These are phyloP conservation scores for Aspergillus sp. DNA, from an alignment of 2,329 filamentous ascomycete species.

Conservation along the genomic window DNA sequence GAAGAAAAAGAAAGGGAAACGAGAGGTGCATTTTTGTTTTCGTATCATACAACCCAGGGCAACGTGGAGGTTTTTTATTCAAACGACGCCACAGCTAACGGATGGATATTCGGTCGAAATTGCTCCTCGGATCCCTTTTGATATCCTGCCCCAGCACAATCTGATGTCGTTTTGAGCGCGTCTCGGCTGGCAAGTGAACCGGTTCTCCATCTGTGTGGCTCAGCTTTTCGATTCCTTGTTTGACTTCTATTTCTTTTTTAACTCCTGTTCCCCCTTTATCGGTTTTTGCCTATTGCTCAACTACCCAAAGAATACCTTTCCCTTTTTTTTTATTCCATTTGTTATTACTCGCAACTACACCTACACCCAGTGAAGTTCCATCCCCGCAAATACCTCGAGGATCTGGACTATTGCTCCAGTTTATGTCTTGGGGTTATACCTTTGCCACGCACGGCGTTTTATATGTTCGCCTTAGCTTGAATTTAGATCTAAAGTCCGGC, in stretches of 20 bases:
- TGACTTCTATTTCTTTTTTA: conserved; percentile 15
- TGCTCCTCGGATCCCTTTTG: conserved; percentile 2
- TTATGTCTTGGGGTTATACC: conserved; percentile 18
- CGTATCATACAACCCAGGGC: conserved; percentile 7
- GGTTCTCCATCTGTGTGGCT: conserved; percentile 16
- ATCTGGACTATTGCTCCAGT: conserved; percentile 20
- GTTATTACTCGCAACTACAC: conserved; percentile 11
- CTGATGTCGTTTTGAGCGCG: conserved; percentile 2
- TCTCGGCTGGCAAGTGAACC: conserved; percentile 12
- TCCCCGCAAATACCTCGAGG: conserved; percentile 6
- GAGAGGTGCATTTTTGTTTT: conserved; percentile 4
- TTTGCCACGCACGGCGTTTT: conserved; percentile 24
- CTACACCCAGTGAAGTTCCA: conserved; percentile 15
- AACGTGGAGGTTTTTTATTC: conserved; percentile 1
- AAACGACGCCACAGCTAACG: conserved; percentile 1
- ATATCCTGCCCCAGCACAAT: not conserved
- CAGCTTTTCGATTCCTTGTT: conserved; percentile 20
- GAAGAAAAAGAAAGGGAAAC: not conserved
- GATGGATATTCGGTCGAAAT: conserved; percentile 9
- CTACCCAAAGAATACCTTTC: conserved; percentile 30
- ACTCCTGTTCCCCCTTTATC: conserved; percentile 13
- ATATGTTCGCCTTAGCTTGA: conserved; percentile 23
- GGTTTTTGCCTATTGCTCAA: conserved; percentile 26
- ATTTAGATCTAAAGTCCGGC: conserved; percentile 26
- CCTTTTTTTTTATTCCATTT: conserved; percentile 10